Percentiles rank a stretch among this genome's conserved stretches.
phyloP scores from a whole-genome alignment of 1,139 yeast genomes.

The Saccharomycopsis hybrid region DNA sequence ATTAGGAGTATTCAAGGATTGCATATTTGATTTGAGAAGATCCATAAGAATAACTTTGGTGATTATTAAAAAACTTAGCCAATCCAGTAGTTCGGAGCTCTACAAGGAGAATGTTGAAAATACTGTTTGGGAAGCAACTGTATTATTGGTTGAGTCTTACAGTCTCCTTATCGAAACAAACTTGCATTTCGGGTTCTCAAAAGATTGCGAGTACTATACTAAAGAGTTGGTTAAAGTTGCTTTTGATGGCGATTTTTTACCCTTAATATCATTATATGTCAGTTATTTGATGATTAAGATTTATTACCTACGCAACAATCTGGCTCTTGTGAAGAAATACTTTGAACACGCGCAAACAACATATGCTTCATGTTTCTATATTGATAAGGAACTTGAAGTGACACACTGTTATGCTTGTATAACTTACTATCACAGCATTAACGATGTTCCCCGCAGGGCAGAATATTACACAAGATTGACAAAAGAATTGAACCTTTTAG shows the following conservation, averaged over 20 bases:
- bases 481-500: too few species aligned
- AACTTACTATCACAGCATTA: background rate
- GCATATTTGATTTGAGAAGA: slow-evolving; percentile 14
- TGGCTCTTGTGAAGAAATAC: background rate
- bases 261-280: slow-evolving; percentile 1
- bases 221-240: slow-evolving; percentile 17
- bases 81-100: background rate
- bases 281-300: background rate
- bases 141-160: slow-evolving; percentile 6
- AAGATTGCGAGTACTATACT: slow-evolving; percentile 19
- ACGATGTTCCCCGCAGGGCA: background rate
- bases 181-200: slow-evolving; percentile 18
- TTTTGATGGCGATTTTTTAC: slow-evolving; percentile 9
- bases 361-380: background rate
- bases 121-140: background rate
- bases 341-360: background rate
- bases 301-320: slow-evolving; percentile 1
- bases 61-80: slow-evolving; percentile 4
- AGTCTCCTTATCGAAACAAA: slow-evolving; percentile 8
- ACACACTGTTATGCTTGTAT: background rate
- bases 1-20: slow-evolving; percentile 1
- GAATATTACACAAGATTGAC: too few species aligned
- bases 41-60: slow-evolving; percentile 11
- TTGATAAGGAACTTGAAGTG: slow-evolving; percentile 7
- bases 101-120: background rate